Evolutionary conservation across 2,329 filamentous ascomycete genomes (phyloP).

Genomic region (Chaetoscypha palmicola): DNA sequence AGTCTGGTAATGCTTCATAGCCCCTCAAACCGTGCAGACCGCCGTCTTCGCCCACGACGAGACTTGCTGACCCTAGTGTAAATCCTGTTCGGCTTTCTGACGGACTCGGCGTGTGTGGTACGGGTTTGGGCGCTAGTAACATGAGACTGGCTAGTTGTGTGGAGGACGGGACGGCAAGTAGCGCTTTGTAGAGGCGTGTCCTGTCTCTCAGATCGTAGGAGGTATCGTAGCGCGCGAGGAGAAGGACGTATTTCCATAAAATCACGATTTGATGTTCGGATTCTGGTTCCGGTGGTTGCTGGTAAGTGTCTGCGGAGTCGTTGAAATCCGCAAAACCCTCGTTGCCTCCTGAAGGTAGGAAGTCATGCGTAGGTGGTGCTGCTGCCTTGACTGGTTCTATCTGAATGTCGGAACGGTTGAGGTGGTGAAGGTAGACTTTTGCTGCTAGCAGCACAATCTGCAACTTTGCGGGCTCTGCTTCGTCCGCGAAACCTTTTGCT

Average conservation of each 20-base stretch:
- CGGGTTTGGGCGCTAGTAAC: slow-evolving; percentile 87
- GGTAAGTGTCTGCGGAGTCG: slow-evolving; percentile 12
- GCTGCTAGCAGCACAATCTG: slow-evolving; percentile 89
- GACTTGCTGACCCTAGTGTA: slow-evolving; percentile 73
- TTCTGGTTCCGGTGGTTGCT: slow-evolving; percentile 20
- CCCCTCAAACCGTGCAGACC: slow-evolving; percentile 69
- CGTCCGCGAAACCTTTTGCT: slow-evolving; percentile 74
- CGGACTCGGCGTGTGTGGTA: slow-evolving; percentile 82
- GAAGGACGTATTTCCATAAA: slow-evolving; percentile 77
- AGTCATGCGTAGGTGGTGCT: slow-evolving; percentile 22
- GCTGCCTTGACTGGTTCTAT: slow-evolving; percentile 29
- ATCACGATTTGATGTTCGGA: slow-evolving; percentile 61
- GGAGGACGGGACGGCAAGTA: slow-evolving; percentile 66
- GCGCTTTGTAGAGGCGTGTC: slow-evolving; percentile 76
- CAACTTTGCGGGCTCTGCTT: slow-evolving; percentile 78
- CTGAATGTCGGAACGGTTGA: slow-evolving; percentile 55
- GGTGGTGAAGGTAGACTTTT: slow-evolving; percentile 90
- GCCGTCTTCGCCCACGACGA: slow-evolving; percentile 72
- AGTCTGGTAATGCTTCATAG: slow-evolving; percentile 73
- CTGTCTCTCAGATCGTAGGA: slow-evolving; percentile 94
- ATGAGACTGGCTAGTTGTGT: slow-evolving; percentile 84
- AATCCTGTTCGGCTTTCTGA: slow-evolving; percentile 76
- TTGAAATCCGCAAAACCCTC: slow-evolving; percentile 25
- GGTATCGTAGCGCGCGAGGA: slow-evolving; percentile 84
- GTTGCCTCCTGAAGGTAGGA: slow-evolving; percentile 15